Base-by-base conservation (phyloP, 306 rosid species). In the Oxytropis ochrocephala region DNA sequence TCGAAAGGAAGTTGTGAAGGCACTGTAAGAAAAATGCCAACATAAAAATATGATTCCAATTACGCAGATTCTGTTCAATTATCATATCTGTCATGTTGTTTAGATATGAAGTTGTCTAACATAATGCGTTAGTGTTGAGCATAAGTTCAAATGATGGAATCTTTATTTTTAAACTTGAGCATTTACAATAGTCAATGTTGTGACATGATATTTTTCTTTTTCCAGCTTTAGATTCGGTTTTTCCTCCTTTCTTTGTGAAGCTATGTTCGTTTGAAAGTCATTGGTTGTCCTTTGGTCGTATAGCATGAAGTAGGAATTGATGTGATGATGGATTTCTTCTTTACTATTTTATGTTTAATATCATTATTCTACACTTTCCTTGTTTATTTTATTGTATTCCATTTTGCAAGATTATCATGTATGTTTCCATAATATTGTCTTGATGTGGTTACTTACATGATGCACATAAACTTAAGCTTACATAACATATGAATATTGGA, bases 21-120 rank as follows among this genome's bases (percentile, higher is more conserved):
- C 4, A 36, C 2, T 75, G 83, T 79, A 79, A 68, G 76, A 61
- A 35, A 8, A 53, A 32, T 52, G 13, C 4, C 38, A 19, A 51
- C 52, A 24, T 39, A 10, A 57, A n/a, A 41, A 39, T 57, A 13
- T 50, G 48, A 32, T 58, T 50, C 0, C 0, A 48, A 48, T 39
- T 38, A 17, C 19, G 2, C n/a, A 44, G 6, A 41, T 53, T 73
- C 50, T 62, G 16, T 58, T 17, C 10, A 66, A 13, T 72, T 78
- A 27, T 24, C 13, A 36, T 36, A 12, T 41, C 21, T 52, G 17
- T 50, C 16, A 55, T n/a, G 42, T 51, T 21, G 36, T 50, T 14
- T 72, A 3, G 32, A 14, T 53, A 41, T 21, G 13, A 39, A 10
- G 19, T 43, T 33, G 18, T 30, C 21, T 39, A 10, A 41, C 29